Evolutionary conservation across 139 green algal genomes (phyloP), one percentile per base, ranked within the genome.

Genomic region (Micractinium sp.): DNA sequence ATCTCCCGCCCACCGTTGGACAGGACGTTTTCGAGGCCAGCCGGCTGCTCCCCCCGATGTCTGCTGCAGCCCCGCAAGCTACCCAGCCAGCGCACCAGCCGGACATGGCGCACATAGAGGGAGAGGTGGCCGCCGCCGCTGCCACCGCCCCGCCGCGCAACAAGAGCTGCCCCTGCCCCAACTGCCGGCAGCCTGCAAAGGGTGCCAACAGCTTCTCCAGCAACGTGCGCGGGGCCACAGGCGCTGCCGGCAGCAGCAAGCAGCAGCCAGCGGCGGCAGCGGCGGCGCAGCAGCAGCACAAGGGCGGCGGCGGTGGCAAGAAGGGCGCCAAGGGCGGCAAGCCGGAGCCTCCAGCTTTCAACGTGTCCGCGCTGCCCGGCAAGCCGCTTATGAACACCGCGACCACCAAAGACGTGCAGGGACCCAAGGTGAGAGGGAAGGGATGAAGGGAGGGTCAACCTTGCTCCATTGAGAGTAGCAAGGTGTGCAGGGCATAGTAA

Each of bases 151-250:
- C 18, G 33, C 39, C 41, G 2, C 47, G 20, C 63, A 71, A 89
- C 76, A 60, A 63, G 38, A 31, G 23, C 33, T 90, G 86, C 86
- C 86, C 86, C 7, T 90, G 86, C 63, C 86, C 86, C 20, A 90
- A 90, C 61, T 90, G 86, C 77, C 86, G 76, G 67, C 39, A 67
- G 35, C 67, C 25, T 9, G 20, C 7, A 31, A 82, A 82, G 77
- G 78, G 78, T 41, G 47, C 41, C 31, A 41, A 41, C 78, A 84
- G 78, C 78, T 84, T 39, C 20, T 13, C 41, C 41, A 16, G 29
- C 41, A 84, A 38, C 38, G 31, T 67, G 25, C 35, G 74, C 1
- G 74, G n/a, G 15, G 74, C 16, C 15, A n/a, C 33, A 25, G 33
- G 74, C 16, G 74, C n/a, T 16, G 74, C 74, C 9, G 39, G 36